Percentiles rank a stretch among this genome's conserved stretches.
Conservation (phyloP, 345 rosid genomes). For the Luvunga scandens region DNA sequence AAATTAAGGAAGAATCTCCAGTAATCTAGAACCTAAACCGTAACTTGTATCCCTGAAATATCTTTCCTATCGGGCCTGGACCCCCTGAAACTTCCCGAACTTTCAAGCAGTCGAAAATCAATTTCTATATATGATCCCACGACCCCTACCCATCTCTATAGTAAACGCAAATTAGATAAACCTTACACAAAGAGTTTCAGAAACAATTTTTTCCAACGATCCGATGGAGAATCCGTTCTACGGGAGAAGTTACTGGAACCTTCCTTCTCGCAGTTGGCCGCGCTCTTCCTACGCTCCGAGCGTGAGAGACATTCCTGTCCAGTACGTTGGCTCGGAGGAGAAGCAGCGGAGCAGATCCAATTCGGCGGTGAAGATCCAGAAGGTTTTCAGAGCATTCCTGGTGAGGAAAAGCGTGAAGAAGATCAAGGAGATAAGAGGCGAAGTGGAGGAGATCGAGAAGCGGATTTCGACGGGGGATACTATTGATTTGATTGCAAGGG, state of each 20-base stretch:
- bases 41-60: neutral
- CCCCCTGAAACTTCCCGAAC: conserved; percentile 43
- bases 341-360: conserved; percentile 13
- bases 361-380: conserved; percentile 54
- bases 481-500: conserved; percentile 33
- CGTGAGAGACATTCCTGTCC: conserved; percentile 54
- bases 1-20: conserved; percentile 27
- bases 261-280: conserved; percentile 14
- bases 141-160: rapidly evolving
- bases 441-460: conserved; percentile 46
- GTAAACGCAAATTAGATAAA: neutral
- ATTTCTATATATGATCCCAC: neutral
- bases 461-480: conserved; percentile 31
- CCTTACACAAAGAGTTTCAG: neutral
- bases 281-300: conserved; percentile 15
- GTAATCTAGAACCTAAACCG: conserved; percentile 25
- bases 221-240: conserved; percentile 37
- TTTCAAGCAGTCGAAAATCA: conserved; percentile 2
- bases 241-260: conserved; percentile 14
- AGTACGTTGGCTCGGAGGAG: conserved; percentile 33
- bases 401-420: conserved; percentile 56
- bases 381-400: conserved; percentile 46
- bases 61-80: neutral
- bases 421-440: conserved; percentile 33
- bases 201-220: neutral